A percentile compares a stretch with the other conserved stretches of the same genome.
phyloP scores from a whole-genome alignment of 1,284 basidiomycete genomes.

The Trichosporon sp. region DNA sequence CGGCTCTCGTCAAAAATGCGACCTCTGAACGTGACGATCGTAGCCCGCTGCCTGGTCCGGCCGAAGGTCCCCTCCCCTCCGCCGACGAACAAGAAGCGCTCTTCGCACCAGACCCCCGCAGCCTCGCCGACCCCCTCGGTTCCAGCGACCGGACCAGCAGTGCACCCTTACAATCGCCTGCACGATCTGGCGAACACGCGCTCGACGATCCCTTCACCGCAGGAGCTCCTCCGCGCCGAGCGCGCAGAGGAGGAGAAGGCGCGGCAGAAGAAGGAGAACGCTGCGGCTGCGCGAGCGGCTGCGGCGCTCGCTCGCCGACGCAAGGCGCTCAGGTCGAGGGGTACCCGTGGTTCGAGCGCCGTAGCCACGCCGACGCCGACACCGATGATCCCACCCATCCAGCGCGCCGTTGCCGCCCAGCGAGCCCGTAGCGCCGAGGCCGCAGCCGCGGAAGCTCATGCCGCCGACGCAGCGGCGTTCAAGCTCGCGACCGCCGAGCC shows the following conservation, averaged over 20 bases:
- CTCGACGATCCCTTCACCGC: conserved; percentile 27
- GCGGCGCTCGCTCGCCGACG: conserved; percentile 21
- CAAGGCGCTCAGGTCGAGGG: conserved; percentile 14
- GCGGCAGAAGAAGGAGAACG: conserved; percentile 29
- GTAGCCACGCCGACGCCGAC: conserved; percentile 10
- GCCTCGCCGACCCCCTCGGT: conserved; percentile 11
- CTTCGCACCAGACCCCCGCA: conserved; percentile 15
- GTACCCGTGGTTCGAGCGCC: conserved; percentile 10
- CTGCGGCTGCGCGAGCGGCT: conserved; percentile 27
- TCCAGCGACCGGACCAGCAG: not conserved
- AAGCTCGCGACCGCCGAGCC: conserved; percentile 2
- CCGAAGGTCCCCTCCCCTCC: conserved; percentile 6
- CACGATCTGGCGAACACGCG: conserved; percentile 32
- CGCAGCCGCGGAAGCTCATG: conserved; percentile 9
- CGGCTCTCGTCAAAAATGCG: conserved; percentile 20
- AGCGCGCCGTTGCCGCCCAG: conserved; percentile 19
- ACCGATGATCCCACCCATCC: conserved; percentile 18
- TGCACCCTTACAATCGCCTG: conserved; percentile 33
- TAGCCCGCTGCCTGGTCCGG: conserved; percentile 28
- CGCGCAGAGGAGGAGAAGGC: conserved; percentile 28
- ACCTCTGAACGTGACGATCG: conserved; percentile 29
- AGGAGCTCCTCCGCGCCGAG: conserved; percentile 25
- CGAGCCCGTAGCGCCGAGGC: conserved; percentile 17
- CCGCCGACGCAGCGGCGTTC: conserved; percentile 1
- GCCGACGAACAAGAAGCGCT: conserved; percentile 13